Conservation (phyloP, 495 filamentous ascomycete genomes). For the Aspergillus egyptiacus region DNA sequence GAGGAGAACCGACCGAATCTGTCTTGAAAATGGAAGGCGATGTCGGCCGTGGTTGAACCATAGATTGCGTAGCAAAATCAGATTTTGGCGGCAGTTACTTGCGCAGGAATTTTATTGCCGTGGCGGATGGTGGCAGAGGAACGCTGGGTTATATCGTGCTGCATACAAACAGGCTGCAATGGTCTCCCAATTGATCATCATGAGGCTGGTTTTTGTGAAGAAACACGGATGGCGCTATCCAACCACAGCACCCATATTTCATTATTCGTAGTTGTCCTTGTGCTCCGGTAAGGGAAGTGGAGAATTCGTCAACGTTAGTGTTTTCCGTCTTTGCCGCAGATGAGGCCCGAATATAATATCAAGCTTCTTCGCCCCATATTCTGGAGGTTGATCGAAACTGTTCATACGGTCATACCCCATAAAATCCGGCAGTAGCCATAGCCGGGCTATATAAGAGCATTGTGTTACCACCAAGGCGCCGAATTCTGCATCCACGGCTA, state of each 20-base stretch:
- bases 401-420: background rate
- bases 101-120: background rate
- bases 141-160: background rate
- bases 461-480: background rate
- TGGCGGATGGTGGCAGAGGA: no score
- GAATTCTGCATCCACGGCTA: background rate
- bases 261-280: background rate
- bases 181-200: no score
- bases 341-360: constrained; percentile 11
- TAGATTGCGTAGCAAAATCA: background rate
- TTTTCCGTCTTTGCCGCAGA: constrained; percentile 6
- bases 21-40: constrained; percentile 1
- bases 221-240: no score
- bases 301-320: background rate
- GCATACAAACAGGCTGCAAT: background rate
- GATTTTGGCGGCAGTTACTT: background rate
- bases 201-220: no score
- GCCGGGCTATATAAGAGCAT: no score
- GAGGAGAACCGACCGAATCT: background rate
- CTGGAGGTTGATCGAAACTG: background rate
- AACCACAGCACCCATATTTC: no score
- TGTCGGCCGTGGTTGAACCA: background rate
- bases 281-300: constrained; percentile 1
- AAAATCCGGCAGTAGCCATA: background rate
- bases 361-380: constrained; percentile 5